Evolutionary conservation across 768 basidiomycete genomes (phyloP).

Genomic region (Pleurotus sapidus): DNA sequence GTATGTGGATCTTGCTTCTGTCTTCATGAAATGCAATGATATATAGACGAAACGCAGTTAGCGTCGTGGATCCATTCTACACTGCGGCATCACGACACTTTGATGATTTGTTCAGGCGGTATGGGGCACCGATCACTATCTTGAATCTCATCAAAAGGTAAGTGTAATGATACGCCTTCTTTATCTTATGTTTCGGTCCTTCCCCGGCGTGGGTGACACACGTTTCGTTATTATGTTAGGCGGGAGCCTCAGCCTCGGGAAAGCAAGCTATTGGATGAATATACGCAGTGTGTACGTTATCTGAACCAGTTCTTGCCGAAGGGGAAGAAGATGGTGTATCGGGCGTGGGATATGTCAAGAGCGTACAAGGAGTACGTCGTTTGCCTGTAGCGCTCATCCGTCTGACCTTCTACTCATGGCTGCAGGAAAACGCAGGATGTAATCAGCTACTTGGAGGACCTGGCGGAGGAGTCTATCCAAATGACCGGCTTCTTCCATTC

Average conservation of each 20-base stretch:
- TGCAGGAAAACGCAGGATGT: constrained; percentile 91
- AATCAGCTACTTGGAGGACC: constrained; percentile 90
- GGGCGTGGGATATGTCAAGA: constrained; percentile 95
- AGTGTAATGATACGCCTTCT: background rate
- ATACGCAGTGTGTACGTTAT: constrained; percentile 87
- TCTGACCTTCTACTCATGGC: background rate
- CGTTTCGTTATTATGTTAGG: constrained; percentile 22
- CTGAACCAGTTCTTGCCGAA: constrained; percentile 93
- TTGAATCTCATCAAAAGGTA: constrained; percentile 85
- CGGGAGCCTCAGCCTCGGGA: constrained; percentile 79
- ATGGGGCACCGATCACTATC: constrained; percentile 86
- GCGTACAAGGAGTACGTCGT: constrained; percentile 84
- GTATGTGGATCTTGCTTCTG: constrained; percentile 40
- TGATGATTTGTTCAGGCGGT: constrained; percentile 83
- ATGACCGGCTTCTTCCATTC: constrained; percentile 96
- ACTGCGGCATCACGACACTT: constrained; percentile 92
- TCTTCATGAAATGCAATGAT: no score
- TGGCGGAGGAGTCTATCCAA: constrained; percentile 91
- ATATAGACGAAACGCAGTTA: constrained; percentile 48
- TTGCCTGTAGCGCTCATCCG: background rate
- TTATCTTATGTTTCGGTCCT: no score
- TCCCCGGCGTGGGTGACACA: background rate
- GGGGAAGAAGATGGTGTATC: constrained; percentile 84
- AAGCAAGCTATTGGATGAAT: constrained; percentile 86
- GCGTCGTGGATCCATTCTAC: constrained; percentile 92